Evolutionary conservation across 768 basidiomycete genomes (phyloP).

Genomic region (Hebeloma cylindrosporum): DNA sequence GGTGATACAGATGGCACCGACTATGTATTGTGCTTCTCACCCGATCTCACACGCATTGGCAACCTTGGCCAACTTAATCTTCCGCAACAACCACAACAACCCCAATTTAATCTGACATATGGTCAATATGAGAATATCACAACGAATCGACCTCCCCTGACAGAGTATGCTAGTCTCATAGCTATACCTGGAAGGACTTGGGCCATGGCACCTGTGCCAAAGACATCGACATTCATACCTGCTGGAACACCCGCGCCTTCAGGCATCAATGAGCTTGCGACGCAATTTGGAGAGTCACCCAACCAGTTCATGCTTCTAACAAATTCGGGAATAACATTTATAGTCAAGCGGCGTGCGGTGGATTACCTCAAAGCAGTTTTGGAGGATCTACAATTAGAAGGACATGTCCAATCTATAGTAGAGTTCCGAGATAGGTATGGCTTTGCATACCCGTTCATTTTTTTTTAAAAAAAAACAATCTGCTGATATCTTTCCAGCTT

Average conservation of each 20-base stretch:
- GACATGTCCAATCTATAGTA: constrained; percentile 73
- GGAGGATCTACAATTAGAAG: constrained; percentile 78
- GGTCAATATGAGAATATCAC: constrained; percentile 37
- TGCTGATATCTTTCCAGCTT: constrained; percentile 50
- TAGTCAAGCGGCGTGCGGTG: constrained; percentile 78
- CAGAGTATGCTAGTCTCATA: constrained; percentile 77
- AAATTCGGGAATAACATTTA: constrained; percentile 80
- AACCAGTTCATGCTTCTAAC: constrained; percentile 86
- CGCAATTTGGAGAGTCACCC: constrained; percentile 73
- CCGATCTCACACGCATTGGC: constrained; percentile 74
- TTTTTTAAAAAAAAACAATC: constrained; percentile 8
- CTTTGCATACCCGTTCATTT: background rate
- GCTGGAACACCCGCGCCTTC: constrained; percentile 50
- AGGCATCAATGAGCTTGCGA: constrained; percentile 76
- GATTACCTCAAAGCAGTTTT: constrained; percentile 83
- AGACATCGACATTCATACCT: constrained; percentile 26
- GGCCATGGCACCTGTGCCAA: constrained; percentile 68
- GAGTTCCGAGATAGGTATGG: constrained; percentile 78
- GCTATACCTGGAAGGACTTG: constrained; percentile 81
- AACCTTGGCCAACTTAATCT: constrained; percentile 63
- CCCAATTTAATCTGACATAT: constrained; percentile 36
- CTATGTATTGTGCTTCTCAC: constrained; percentile 71
- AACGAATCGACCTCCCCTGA: constrained; percentile 57
- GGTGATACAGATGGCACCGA: constrained; percentile 75
- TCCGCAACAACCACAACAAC: constrained; percentile 42